Evolutionary conservation across 1,284 basidiomycete genomes (phyloP).

Genomic region (Leccinum variabile): DNA sequence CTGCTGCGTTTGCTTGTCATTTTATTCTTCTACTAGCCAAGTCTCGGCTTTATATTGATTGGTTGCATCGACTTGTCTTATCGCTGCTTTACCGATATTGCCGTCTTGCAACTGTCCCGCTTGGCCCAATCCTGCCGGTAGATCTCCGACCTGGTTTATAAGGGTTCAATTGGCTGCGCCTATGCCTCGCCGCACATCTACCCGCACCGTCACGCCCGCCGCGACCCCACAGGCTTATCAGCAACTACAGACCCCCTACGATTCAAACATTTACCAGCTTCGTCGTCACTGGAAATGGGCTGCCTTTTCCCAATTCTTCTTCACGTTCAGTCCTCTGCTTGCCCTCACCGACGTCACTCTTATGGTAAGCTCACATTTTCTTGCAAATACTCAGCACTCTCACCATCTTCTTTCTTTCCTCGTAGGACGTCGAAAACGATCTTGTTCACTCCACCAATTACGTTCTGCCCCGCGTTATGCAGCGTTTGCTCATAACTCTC

Average conservation of each 20-base stretch:
- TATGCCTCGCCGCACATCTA: slow-evolving; percentile 39
- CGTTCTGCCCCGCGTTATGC: slow-evolving; percentile 71
- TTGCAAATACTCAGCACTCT: slow-evolving; percentile 1
- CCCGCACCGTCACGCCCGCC: slow-evolving; percentile 29
- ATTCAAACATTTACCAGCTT: slow-evolving; percentile 44
- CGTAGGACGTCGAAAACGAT: slow-evolving; percentile 76
- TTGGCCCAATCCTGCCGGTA: slow-evolving; percentile 30
- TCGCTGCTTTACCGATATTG: slow-evolving; percentile 22
- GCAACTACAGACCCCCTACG: slow-evolving; percentile 36
- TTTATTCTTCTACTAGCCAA: slow-evolving; percentile 7
- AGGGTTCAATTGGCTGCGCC: slow-evolving; percentile 37
- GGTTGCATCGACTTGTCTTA: slow-evolving; percentile 24
- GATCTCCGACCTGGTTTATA: slow-evolving; percentile 41
- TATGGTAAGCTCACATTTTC: slow-evolving; percentile 45
- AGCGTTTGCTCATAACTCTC: slow-evolving; percentile 65
- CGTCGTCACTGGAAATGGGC: slow-evolving; percentile 84
- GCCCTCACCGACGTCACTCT: slow-evolving; percentile 64
- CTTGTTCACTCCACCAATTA: slow-evolving; percentile 57
- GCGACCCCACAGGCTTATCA: slow-evolving; percentile 28
- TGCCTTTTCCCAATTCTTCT: slow-evolving; percentile 78
- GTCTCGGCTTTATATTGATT: slow-evolving; percentile 16
- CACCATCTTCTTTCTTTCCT: slow-evolving; percentile 13
- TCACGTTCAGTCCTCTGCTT: slow-evolving; percentile 68
- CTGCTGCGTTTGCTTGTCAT: slow-evolving; percentile 1
- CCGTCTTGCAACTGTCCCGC: slow-evolving; percentile 20